phyloP scores from a whole-genome alignment of 1,139 yeast genomes.

The Geotrichum restrictum region DNA sequence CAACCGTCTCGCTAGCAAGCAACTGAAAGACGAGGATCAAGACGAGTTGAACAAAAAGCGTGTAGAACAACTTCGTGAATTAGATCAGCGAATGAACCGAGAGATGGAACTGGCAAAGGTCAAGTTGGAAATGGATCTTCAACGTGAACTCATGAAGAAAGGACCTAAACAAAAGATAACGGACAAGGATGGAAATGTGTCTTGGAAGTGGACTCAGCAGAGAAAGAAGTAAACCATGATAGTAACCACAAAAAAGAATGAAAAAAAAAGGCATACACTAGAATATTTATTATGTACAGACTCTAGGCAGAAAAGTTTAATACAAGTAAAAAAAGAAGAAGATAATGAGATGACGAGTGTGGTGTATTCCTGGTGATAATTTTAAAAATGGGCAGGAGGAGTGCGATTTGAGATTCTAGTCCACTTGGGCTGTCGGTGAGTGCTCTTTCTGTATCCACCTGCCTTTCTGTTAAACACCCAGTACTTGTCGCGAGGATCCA shows the following conservation, averaged over 20 bases:
- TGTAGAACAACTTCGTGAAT: conserved; percentile 54
- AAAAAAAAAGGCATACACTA: conserved; percentile 2
- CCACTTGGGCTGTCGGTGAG: conserved; percentile 48
- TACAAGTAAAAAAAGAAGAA: conserved; percentile 1
- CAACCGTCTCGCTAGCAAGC: conserved; percentile 25
- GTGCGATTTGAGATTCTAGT: conserved; percentile 77
- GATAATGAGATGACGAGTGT: background rate
- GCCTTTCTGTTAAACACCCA: conserved; percentile 75
- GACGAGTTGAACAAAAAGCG: conserved; percentile 45
- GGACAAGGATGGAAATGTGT: conserved; percentile 51
- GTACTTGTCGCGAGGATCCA: conserved; percentile 80
- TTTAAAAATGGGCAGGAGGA: conserved; percentile 71
- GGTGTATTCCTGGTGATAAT: conserved; percentile 6
- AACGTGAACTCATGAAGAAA: conserved; percentile 83
- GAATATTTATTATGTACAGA: conserved; percentile 11
- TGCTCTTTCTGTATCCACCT: conserved; percentile 78
- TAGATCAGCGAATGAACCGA: conserved; percentile 49
- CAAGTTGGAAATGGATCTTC: conserved; percentile 67
- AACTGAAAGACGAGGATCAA: conserved; percentile 37
- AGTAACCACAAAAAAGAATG: background rate
- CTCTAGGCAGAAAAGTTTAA: background rate
- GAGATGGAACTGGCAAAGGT: conserved; percentile 63
- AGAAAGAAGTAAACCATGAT: conserved; percentile 14
- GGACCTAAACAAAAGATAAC: conserved; percentile 78
- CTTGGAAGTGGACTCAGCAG: conserved; percentile 19